phyloP scores from a whole-genome alignment of 2,329 filamentous ascomycete species.

The Colletotrichum melonis region DNA sequence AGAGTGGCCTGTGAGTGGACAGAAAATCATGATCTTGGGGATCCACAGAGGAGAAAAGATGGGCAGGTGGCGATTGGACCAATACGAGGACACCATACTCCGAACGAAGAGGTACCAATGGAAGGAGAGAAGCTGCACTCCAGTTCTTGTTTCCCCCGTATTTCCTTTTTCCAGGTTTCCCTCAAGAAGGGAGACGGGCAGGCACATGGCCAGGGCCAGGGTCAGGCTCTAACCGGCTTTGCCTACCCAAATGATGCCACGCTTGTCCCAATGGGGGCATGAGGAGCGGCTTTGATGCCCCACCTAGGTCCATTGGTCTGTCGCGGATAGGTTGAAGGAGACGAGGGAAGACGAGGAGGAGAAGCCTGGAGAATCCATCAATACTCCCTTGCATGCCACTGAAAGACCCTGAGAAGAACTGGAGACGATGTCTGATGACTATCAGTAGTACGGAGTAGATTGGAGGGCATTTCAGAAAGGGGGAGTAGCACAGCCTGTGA shows the following conservation, averaged over 20 bases:
- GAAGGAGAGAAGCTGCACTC: background rate
- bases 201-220: background rate
- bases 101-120: no score
- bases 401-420: conserved; percentile 12
- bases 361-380: background rate
- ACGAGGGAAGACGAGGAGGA: background rate
- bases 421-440: background rate
- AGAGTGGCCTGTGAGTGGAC: background rate
- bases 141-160: conserved; percentile 1
- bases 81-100: background rate
- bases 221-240: conserved; percentile 10
- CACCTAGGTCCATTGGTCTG: background rate
- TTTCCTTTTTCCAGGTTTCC: background rate
- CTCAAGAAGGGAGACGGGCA: background rate
- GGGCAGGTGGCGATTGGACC: background rate
- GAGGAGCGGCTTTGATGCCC: background rate
- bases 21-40: conserved; percentile 1
- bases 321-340: conserved; percentile 3
- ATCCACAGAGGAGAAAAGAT: background rate
- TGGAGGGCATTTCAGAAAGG: background rate
- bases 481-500: background rate
- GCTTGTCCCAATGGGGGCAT: background rate
- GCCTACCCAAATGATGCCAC: background rate
- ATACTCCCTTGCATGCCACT: conserved; percentile 5
- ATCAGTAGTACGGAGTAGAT: background rate